Evolutionary conservation across 192 early-diverging fungal genomes (phyloP).

Genomic region (Spizellomyces sp.): DNA sequence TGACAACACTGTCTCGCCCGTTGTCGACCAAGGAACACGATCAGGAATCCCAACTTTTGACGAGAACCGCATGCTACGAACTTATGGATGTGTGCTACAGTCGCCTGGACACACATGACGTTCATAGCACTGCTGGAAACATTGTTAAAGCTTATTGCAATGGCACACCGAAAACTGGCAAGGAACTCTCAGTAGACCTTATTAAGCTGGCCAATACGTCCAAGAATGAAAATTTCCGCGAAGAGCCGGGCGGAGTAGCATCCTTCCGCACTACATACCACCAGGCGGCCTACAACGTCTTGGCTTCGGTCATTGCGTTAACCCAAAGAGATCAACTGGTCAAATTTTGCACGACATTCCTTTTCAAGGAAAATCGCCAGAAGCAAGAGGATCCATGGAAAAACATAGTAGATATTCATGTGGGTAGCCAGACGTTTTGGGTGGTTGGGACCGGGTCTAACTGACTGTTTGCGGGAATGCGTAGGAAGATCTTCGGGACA

Average conservation of each 20-base stretch:
- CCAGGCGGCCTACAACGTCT: constrained; percentile 60
- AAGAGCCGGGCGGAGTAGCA: not conserved
- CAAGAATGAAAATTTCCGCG: constrained; percentile 16
- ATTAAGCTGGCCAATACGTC: constrained; percentile 18
- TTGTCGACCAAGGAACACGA: constrained; percentile 25
- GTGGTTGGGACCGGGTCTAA: too few relatives aligned
- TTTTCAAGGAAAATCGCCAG: constrained; percentile 61
- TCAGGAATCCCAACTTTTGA: constrained; percentile 30
- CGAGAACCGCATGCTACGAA: constrained; percentile 46
- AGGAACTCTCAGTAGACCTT: constrained; percentile 21
- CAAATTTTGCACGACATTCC: constrained; percentile 54
- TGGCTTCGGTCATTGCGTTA: constrained; percentile 54
- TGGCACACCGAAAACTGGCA: constrained; percentile 6
- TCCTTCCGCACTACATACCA: constrained; percentile 34
- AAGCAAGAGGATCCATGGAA: constrained; percentile 26
- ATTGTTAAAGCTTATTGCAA: constrained; percentile 12
- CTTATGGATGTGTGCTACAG: constrained; percentile 56
- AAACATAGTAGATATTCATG: constrained; percentile 20
- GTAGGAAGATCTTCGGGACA: too few relatives aligned
- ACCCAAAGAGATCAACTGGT: constrained; percentile 53
- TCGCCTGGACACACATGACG: constrained; percentile 8
- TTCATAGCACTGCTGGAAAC: constrained; percentile 8
- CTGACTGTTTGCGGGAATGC: too few relatives aligned
- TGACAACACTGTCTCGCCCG: constrained; percentile 45
- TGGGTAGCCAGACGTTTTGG: too few relatives aligned